Evolutionary conservation across 2,329 filamentous ascomycete species (phyloP).

Genomic region (Sporothrix schenckii): DNA sequence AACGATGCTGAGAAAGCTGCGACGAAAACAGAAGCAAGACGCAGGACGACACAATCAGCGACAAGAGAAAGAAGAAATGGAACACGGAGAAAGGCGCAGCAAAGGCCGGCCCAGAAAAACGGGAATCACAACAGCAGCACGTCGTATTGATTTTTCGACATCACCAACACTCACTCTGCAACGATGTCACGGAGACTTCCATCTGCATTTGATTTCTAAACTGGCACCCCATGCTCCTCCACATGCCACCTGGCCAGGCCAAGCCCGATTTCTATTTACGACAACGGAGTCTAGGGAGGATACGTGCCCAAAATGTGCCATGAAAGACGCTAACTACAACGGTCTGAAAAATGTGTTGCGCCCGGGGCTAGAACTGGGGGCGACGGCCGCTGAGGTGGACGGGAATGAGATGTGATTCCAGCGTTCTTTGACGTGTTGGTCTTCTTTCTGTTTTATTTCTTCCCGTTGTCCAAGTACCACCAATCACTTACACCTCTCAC

Average conservation of each 20-base stretch:
- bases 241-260: conserved; percentile 1
- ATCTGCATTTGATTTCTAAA: background rate
- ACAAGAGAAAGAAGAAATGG: background rate
- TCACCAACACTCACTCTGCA: background rate
- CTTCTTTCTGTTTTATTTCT: background rate
- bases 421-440: background rate
- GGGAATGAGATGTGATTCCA: conserved; percentile 1
- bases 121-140: background rate
- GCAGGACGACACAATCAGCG: background rate
- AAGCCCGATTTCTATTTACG: conserved; percentile 23
- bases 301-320: background rate
- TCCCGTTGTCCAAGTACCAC: background rate
- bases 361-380: background rate
- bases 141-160: conserved; percentile 1
- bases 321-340: background rate
- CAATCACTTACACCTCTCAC: conserved; percentile 6
- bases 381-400: background rate
- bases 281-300: background rate
- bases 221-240: background rate
- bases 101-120: background rate
- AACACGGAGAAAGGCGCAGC: background rate
- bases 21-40: background rate
- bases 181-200: background rate
- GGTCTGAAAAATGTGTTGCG: background rate
- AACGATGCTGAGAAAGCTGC: too few relatives aligned